Evolutionary conservation across 202 grass and related monocot species (phyloP).

Genomic region (Carex arenaria): DNA sequence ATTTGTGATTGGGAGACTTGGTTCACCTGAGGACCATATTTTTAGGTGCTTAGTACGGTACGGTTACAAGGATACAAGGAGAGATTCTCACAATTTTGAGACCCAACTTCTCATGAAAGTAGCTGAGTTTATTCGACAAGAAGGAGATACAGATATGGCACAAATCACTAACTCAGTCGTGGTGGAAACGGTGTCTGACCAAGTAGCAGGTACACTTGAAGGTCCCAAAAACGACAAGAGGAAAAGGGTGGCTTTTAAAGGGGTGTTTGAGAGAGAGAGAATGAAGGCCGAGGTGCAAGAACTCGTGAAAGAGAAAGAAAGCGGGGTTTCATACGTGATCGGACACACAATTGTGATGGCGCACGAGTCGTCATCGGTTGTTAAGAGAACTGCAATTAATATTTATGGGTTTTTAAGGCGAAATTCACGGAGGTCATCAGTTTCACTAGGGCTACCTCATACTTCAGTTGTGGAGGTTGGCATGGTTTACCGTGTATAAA

Average conservation of each 20-base stretch:
- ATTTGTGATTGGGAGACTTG: slow-evolving; percentile 62
- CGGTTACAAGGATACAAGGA: slow-evolving; percentile 67
- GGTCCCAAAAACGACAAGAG: slow-evolving; percentile 17
- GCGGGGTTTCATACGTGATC: slow-evolving; percentile 86
- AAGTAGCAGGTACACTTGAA: slow-evolving; percentile 18
- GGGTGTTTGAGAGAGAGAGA: slow-evolving; percentile 4
- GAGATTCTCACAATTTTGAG: slow-evolving; percentile 73
- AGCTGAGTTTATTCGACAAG: slow-evolving; percentile 56
- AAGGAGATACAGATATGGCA: not conserved
- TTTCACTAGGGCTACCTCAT: slow-evolving; percentile 67
- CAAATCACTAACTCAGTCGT: not conserved
- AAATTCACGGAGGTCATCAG: slow-evolving; percentile 65
- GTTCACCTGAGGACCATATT: slow-evolving; percentile 37
- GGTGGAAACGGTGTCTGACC: not conserved
- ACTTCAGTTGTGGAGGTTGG: slow-evolving; percentile 79
- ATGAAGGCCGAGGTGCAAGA: slow-evolving; percentile 46
- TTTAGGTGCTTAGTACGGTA: slow-evolving; percentile 65
- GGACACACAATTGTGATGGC: slow-evolving; percentile 71
- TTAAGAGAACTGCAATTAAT: slow-evolving; percentile 59
- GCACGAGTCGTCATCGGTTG: slow-evolving; percentile 55
- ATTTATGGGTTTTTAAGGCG: slow-evolving; percentile 80
- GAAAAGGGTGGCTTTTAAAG: slow-evolving; percentile 52
- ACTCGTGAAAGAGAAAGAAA: slow-evolving; percentile 63
- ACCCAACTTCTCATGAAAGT: slow-evolving; percentile 77
- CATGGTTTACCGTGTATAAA: slow-evolving; percentile 71